Base-by-base conservation (phyloP, 768 basidiomycete genomes). In the Mycena rebaudengoi region DNA sequence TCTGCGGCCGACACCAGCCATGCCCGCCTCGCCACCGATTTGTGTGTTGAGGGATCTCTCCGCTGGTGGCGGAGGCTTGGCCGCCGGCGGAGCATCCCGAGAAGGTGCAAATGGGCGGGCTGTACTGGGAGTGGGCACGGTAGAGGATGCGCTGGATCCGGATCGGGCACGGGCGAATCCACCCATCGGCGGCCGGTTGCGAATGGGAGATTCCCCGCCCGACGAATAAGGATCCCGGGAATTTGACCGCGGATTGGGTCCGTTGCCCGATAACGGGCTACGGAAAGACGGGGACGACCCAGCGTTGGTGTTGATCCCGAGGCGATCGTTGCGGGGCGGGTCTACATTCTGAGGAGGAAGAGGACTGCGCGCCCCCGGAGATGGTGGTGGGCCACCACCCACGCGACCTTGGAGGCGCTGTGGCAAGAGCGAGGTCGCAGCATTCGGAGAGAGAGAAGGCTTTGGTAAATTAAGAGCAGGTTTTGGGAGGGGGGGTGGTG, bases 1-100 rank as follows among this genome's bases (percentile, higher is more conserved):
- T 67, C 94, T 80, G 62, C 95, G 80, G 8, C 95, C 95, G 7
- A 96, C 94, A 10, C 95, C 95, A 0, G 95, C 95, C 95, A 96
- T 96, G 1, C 92, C 91, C 10, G 91, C 92, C 54, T 82, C 87
- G 7, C 92, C 92, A 4, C 92, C 91, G 3, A 71, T 82, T 72
- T 89, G 87, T n/a, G 91, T 93, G 70, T 91, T 86, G 10, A 89
- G 81, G 32, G 85, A 82, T 7, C 72, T 74, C 29, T 71, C 72
- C n/a, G 66, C 44, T 7, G 64, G 56, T 32, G 56, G 52, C 35
- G 64, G 30, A 44, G 48, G 65, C 60, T 39, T 40, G 23, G 60
- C 41, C 14, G 71, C 56, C 26, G 70, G 65, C 30, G 69, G 56
- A 3, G 65, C 56, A 8, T 71, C 62, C 40, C 56, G 60, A 21